Evolutionary conservation across 1,284 basidiomycete species (phyloP).

Genomic region (Phenoliferia sp.): DNA sequence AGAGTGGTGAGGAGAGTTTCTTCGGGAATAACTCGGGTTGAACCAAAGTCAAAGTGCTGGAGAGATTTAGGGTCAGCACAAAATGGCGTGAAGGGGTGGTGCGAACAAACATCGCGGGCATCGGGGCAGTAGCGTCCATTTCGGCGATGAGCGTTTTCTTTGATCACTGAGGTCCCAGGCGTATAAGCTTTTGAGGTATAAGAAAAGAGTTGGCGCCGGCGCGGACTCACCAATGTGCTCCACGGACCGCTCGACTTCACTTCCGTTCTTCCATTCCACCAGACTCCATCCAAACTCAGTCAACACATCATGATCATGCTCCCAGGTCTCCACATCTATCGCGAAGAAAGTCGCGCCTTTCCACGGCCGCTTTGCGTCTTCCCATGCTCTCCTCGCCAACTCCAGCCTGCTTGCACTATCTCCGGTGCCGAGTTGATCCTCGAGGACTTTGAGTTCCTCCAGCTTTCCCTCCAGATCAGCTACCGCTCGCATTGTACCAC

Average conservation of each 20-base stretch:
- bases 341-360: constrained; percentile 1
- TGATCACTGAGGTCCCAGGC: constrained; percentile 43
- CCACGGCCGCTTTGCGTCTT: not conserved
- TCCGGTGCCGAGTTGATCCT: constrained; percentile 11
- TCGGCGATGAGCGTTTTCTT: constrained; percentile 54
- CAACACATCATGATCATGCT: constrained; percentile 18
- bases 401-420: not conserved
- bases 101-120: constrained; percentile 46
- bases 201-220: not conserved
- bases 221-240: not conserved
- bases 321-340: constrained; percentile 25
- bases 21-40: constrained; percentile 52
- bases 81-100: not conserved
- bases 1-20: not conserved
- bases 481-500: no score
- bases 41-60: constrained; percentile 63
- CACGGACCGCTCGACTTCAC: not conserved
- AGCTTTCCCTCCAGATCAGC: constrained; percentile 10
- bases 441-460: constrained; percentile 6
- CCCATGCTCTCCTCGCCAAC: constrained; percentile 2
- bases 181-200: not conserved
- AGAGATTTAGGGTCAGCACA: not conserved
- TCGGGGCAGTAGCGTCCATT: constrained; percentile 62
- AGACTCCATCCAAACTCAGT: constrained; percentile 22
- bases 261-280: not conserved